phyloP scores from a whole-genome alignment of 495 filamentous ascomycete genomes.

The Haplographium delicatum region DNA sequence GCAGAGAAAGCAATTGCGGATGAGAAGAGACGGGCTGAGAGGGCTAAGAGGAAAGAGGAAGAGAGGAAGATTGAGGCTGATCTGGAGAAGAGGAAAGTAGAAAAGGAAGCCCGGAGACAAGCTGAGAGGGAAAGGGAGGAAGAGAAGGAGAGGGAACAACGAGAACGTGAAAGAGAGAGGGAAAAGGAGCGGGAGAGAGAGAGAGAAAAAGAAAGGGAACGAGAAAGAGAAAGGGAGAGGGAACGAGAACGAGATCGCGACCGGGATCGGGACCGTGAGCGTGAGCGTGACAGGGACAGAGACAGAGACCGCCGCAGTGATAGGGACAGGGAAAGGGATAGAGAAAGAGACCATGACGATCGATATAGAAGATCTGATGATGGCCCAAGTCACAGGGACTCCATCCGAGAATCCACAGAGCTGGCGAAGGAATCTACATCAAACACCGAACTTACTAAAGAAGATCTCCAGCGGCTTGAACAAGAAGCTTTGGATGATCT shows the following conservation, averaged over 20 bases:
- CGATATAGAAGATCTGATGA: constrained; percentile 19
- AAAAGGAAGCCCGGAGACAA: constrained; percentile 27
- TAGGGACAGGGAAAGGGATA: constrained; percentile 3
- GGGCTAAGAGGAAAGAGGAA: constrained; percentile 54
- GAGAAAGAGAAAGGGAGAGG: constrained; percentile 23
- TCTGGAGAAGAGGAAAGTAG: constrained; percentile 52
- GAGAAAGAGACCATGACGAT: constrained; percentile 11
- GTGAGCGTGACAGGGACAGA: constrained; percentile 23
- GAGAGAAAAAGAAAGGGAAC: constrained; percentile 27
- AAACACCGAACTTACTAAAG: constrained; percentile 46
- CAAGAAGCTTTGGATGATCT: constrained; percentile 50
- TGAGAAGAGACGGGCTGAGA: constrained; percentile 61
- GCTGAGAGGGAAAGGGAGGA: constrained; percentile 25
- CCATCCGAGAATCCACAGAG: not conserved
- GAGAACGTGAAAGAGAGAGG: constrained; percentile 28
- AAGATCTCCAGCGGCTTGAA: constrained; percentile 48
- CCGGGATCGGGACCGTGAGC: constrained; percentile 26
- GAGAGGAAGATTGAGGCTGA: constrained; percentile 38
- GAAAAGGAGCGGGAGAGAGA: constrained; percentile 24
- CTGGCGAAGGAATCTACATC: constrained; percentile 11
- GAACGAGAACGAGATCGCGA: constrained; percentile 30
- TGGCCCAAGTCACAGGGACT: constrained; percentile 2
- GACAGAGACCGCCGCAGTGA: constrained; percentile 17
- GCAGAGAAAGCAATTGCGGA: constrained; percentile 59
- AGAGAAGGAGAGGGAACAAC: constrained; percentile 28